Evolutionary conservation across 495 filamentous ascomycete genomes (phyloP).

Genomic region (Annulohypoxylon moriforme): DNA sequence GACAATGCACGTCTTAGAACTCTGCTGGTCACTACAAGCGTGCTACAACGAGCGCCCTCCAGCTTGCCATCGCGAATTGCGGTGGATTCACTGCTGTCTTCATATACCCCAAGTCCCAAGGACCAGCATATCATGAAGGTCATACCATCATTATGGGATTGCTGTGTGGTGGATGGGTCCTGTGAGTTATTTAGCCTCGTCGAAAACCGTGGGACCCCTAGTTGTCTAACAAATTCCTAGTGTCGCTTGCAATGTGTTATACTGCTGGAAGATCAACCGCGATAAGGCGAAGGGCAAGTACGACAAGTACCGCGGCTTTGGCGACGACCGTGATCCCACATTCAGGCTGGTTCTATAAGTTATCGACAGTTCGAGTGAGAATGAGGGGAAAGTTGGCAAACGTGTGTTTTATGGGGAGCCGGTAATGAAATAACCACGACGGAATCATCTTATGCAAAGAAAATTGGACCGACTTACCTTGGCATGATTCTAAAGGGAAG

Average conservation of each 20-base stretch:
- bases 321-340: conserved; percentile 73
- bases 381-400: background rate
- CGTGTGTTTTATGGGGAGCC: conserved; percentile 1
- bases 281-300: conserved; percentile 74
- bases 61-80: conserved; percentile 62
- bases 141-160: conserved; percentile 70
- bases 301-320: conserved; percentile 65
- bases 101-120: conserved; percentile 66
- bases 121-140: conserved; percentile 60
- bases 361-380: background rate
- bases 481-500: background rate
- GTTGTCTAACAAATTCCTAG: conserved; percentile 52
- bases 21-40: conserved; percentile 61
- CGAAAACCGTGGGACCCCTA: background rate
- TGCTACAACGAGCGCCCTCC: conserved; percentile 57
- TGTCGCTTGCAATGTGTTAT: conserved; percentile 71
- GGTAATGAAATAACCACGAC: background rate
- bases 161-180: conserved; percentile 70
- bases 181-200: conserved; percentile 60
- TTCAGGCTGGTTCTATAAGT: conserved; percentile 71
- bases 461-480: conserved; percentile 7
- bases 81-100: conserved; percentile 67
- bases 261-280: conserved; percentile 72
- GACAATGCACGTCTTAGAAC: conserved; percentile 43
- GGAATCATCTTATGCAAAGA: conserved; percentile 1